Percentiles rank a stretch among this genome's conserved stretches.
Evolutionary conservation across 1,284 basidiomycete genomes (phyloP).

Genomic region (Fomitopsis betulina): DNA sequence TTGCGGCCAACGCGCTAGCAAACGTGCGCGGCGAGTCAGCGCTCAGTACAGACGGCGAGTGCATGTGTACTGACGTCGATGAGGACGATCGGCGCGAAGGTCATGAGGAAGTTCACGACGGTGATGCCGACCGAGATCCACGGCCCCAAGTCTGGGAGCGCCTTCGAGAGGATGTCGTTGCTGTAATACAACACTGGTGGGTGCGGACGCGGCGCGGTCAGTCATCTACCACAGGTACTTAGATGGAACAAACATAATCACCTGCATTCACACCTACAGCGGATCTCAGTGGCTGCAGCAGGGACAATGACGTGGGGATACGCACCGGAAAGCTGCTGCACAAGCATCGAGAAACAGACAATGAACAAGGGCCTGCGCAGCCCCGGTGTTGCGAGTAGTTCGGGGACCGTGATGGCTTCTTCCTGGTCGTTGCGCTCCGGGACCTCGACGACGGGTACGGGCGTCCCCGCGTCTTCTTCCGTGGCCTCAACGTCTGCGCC

Average conservation of each 20-base stretch:
- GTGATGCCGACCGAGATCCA: conserved; percentile 79
- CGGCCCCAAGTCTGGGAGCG: conserved; percentile 73
- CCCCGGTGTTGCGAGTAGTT: conserved; percentile 51
- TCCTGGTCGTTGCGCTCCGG: conserved; percentile 18
- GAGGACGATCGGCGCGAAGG: conserved; percentile 78
- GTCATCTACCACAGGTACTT: background rate
- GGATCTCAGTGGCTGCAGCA: background rate
- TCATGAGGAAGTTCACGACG: conserved; percentile 78
- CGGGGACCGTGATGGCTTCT: conserved; percentile 44
- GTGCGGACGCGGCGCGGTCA: background rate
- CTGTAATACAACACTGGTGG: conserved; percentile 82
- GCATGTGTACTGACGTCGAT: conserved; percentile 61
- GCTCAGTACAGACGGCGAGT: background rate
- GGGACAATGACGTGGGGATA: background rate
- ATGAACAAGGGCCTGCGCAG: conserved; percentile 67
- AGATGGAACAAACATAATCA: conserved; percentile 12
- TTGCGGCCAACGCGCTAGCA: conserved; percentile 63
- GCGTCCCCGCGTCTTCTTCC: conserved; percentile 27
- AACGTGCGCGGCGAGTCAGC: background rate
- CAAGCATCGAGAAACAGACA: conserved; percentile 68
- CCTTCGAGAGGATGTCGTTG: conserved; percentile 77
- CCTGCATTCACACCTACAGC: conserved; percentile 52
- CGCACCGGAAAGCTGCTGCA: conserved; percentile 76
- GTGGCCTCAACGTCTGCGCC: conserved; percentile 21
- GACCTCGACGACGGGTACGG: background rate